These are phyloP conservation scores for Auxenochlorella pyrenoidosa DNA, from an alignment of 139 green algal genomes.

Conservation along the genomic window DNA sequence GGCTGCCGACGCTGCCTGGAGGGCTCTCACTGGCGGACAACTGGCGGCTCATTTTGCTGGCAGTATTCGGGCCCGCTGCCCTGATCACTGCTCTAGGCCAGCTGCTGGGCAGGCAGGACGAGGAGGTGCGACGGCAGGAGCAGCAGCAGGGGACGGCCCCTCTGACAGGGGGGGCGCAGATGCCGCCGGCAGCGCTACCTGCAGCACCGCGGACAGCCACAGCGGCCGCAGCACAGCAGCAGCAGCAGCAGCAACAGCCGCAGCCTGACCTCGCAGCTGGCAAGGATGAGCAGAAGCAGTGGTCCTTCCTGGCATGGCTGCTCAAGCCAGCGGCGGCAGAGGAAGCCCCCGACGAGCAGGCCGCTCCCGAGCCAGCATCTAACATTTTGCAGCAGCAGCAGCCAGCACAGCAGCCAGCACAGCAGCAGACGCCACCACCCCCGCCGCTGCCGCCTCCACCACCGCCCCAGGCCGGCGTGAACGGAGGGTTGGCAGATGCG, in stretches of 20 bases:
- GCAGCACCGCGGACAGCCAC: background rate
- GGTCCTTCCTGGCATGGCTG: background rate
- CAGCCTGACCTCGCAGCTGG: background rate
- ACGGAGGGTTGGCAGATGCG: background rate
- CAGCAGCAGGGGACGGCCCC: background rate
- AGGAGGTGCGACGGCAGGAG: background rate
- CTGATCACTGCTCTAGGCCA: background rate
- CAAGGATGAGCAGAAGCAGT: background rate
- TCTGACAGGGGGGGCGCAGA: background rate
- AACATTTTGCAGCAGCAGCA: background rate
- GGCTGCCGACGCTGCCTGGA: background rate
- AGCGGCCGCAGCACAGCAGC: background rate
- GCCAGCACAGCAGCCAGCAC: background rate
- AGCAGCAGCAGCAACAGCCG: background rate
- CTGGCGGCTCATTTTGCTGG: constrained; percentile 1
- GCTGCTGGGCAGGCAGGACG: background rate
- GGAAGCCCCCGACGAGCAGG: background rate
- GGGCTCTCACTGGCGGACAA: background rate
- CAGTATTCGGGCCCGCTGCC: background rate
- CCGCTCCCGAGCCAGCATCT: background rate
- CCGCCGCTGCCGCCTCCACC: background rate
- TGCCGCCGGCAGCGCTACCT: background rate
- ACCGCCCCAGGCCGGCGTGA: background rate
- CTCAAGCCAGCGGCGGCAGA: background rate
- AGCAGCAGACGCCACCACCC: background rate